A percentile compares a stretch with the other conserved stretches of the same genome.
These are phyloP conservation scores for Cystofilobasidium macerans DNA, from an alignment of 768 basidiomycete species.

Conservation along the genomic window DNA sequence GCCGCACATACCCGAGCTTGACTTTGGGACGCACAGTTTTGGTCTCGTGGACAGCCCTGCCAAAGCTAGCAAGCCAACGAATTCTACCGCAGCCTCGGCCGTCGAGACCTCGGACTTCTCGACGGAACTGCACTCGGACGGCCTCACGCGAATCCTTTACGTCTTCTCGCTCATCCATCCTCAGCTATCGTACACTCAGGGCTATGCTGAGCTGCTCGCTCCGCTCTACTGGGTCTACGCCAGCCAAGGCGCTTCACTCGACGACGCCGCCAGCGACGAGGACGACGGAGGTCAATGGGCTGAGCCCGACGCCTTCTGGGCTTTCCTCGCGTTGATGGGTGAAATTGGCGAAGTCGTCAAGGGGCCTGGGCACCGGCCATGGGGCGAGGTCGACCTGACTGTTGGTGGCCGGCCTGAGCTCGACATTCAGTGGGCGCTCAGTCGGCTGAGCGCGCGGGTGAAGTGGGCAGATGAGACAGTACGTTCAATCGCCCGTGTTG, in stretches of 20 bases:
- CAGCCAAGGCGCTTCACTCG: not conserved
- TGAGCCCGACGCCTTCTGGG: slow-evolving; percentile 34
- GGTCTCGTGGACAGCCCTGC: too few relatives aligned
- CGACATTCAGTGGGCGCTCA: slow-evolving; percentile 23
- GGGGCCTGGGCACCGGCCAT: slow-evolving; percentile 12
- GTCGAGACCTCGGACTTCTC: not conserved
- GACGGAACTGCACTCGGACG: slow-evolving; percentile 25
- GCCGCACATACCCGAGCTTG: slow-evolving; percentile 21
- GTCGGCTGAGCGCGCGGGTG: slow-evolving; percentile 28
- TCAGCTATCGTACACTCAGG: slow-evolving; percentile 30
- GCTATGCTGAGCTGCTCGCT: slow-evolving; percentile 28
- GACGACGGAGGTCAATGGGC: slow-evolving; percentile 18
- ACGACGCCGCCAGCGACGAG: not conserved
- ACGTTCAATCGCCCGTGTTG: not conserved
- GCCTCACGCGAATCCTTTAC: slow-evolving; percentile 30
- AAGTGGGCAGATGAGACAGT: slow-evolving; percentile 32
- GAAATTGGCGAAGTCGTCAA: slow-evolving; percentile 29
- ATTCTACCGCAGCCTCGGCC: not conserved
- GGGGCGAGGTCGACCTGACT: slow-evolving; percentile 3
- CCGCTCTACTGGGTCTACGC: slow-evolving; percentile 30
- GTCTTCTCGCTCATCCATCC: slow-evolving; percentile 29
- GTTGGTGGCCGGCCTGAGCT: slow-evolving; percentile 1
- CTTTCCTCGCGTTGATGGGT: slow-evolving; percentile 30
- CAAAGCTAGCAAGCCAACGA: not conserved
- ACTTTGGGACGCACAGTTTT: not conserved